phyloP scores from a whole-genome alignment of 352 stramenopile genomes.

The Globisporangium splendens region DNA sequence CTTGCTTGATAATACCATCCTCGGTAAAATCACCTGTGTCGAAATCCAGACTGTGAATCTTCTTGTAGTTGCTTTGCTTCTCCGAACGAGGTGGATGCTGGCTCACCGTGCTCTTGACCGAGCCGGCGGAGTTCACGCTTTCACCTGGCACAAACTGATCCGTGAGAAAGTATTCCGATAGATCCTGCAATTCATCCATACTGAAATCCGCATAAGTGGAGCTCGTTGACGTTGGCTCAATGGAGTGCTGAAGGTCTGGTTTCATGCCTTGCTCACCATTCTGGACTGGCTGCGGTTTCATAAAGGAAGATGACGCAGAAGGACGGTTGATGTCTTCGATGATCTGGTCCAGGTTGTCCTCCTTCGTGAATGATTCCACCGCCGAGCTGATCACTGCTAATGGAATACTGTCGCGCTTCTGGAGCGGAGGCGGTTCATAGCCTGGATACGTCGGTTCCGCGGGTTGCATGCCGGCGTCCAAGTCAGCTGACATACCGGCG shows the following conservation, averaged over 20 bases:
- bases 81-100: slow-evolving; percentile 1
- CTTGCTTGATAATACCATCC: slow-evolving; percentile 31
- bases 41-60: slow-evolving; percentile 78
- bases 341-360: slow-evolving; percentile 73
- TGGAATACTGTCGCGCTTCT: slow-evolving; percentile 67
- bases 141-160: slow-evolving; percentile 34
- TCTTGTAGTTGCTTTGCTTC: slow-evolving; percentile 44
- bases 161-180: slow-evolving; percentile 71
- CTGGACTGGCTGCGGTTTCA: slow-evolving; percentile 33
- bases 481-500: slow-evolving; percentile 5
- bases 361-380: slow-evolving; percentile 70
- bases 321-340: slow-evolving; percentile 70
- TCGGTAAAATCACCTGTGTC: slow-evolving; percentile 36
- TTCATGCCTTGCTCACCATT: slow-evolving; percentile 21
- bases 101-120: not conserved
- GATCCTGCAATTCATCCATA: slow-evolving; percentile 66
- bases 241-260: slow-evolving; percentile 14
- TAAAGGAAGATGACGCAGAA: slow-evolving; percentile 37
- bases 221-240: slow-evolving; percentile 34
- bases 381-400: slow-evolving; percentile 61
- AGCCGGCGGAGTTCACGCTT: not conserved
- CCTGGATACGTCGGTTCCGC: slow-evolving; percentile 6
- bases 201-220: slow-evolving; percentile 58
- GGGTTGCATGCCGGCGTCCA: slow-evolving; percentile 1
- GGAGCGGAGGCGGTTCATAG: slow-evolving; percentile 14